A percentile compares a stretch with the other conserved stretches of the same genome.
phyloP scores from a whole-genome alignment of 2,329 filamentous ascomycete species.

The Chaetomium sp. region DNA sequence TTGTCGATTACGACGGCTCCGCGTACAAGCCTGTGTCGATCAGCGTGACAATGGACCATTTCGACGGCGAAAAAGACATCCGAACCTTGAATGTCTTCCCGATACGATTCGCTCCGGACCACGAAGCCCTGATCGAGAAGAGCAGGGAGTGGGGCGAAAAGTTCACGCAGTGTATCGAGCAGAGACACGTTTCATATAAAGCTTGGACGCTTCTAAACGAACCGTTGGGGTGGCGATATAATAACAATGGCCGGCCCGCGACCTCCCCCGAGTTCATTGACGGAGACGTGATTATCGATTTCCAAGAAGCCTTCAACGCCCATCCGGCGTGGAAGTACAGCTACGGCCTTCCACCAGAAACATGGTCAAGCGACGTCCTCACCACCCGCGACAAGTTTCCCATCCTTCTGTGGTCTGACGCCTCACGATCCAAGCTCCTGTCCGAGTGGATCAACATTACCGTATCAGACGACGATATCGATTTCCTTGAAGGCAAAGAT shows the following conservation, averaged over 20 bases:
- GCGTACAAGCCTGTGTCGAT: not conserved
- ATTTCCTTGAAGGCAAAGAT: slow-evolving; percentile 4
- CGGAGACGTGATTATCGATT: slow-evolving; percentile 15
- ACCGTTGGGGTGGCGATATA: not conserved
- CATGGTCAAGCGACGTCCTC: slow-evolving; percentile 4
- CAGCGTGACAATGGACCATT: slow-evolving; percentile 1
- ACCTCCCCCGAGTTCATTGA: slow-evolving; percentile 1
- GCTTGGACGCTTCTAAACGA: slow-evolving; percentile 5
- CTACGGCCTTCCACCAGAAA: not conserved
- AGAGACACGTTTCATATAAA: slow-evolving; percentile 10
- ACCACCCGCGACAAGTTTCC: slow-evolving; percentile 11
- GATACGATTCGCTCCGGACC: not conserved
- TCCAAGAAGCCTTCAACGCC: slow-evolving; percentile 7
- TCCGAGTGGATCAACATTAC: slow-evolving; percentile 4
- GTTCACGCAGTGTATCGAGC: slow-evolving; percentile 4
- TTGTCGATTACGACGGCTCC: slow-evolving; percentile 8
- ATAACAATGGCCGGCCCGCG: not conserved
- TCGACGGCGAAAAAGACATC: slow-evolving; percentile 12
- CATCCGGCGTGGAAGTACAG: slow-evolving; percentile 11
- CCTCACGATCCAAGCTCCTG: not conserved
- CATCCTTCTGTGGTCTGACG: slow-evolving; percentile 3
- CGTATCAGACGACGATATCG: slow-evolving; percentile 10
- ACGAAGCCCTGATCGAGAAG: not conserved
- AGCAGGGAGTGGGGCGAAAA: not conserved
- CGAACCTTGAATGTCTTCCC: not conserved